A percentile compares a stretch with the other conserved stretches of the same genome.
These are phyloP conservation scores for Verbena officinalis DNA, from an alignment of 257 asterid genomes.

Conservation along the genomic window DNA sequence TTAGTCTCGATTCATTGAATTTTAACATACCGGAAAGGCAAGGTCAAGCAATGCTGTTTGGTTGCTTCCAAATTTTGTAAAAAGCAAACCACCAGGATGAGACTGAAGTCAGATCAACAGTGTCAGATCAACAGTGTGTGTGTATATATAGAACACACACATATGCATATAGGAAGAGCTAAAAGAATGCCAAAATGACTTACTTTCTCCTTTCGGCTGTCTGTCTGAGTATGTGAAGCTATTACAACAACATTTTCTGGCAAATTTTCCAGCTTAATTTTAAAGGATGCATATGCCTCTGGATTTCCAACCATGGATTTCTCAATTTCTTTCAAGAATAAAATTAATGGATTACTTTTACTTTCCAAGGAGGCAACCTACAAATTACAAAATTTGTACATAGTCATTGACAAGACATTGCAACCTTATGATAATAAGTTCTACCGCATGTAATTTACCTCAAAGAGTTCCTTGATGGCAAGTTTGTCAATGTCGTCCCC, in stretches of 20 bases:
- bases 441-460: slow-evolving; percentile 44
- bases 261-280: slow-evolving; percentile 64
- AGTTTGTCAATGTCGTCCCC: slow-evolving; percentile 63
- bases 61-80: slow-evolving; percentile 77
- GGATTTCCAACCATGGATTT: slow-evolving; percentile 69
- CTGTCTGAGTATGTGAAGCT: slow-evolving; percentile 83
- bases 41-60: slow-evolving; percentile 89
- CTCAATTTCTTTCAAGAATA: slow-evolving; percentile 81
- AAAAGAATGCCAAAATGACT: slow-evolving; percentile 29
- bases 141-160: not conserved
- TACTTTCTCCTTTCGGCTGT: slow-evolving; percentile 84
- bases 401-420: slow-evolving; percentile 8
- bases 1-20: not conserved
- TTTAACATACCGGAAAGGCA: slow-evolving; percentile 71
- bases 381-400: slow-evolving; percentile 18
- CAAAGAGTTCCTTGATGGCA: slow-evolving; percentile 76
- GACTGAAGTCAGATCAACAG: slow-evolving; percentile 45
- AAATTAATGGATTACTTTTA: slow-evolving; percentile 57
- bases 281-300: slow-evolving; percentile 64
- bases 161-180: not conserved
- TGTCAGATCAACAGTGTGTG: slow-evolving; percentile 19
- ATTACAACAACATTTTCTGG: slow-evolving; percentile 73
- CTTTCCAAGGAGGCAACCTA: slow-evolving; percentile 78
- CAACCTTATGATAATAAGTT: not conserved
- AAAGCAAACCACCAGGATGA: slow-evolving; percentile 76